These are phyloP conservation scores for Vanilla planifolia DNA, from an alignment of 106 monocot genomes.

Conservation along the genomic window DNA sequence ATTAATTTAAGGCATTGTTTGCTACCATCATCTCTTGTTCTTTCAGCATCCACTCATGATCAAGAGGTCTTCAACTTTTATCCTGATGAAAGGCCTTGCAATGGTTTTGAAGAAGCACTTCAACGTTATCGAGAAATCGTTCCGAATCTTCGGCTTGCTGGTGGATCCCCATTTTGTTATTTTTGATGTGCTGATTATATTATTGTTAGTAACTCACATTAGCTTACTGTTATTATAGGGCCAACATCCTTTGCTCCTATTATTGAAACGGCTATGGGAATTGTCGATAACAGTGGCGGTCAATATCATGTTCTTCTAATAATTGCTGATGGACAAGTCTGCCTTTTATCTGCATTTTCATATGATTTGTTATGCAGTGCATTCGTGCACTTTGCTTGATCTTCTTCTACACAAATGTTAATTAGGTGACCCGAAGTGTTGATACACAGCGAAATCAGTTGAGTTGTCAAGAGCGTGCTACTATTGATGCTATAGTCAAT, in stretches of 20 bases:
- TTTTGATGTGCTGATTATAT: not conserved
- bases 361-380: not conserved
- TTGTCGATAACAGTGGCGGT: constrained; percentile 77
- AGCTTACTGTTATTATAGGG: constrained; percentile 28
- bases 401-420: not conserved
- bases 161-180: constrained; percentile 20
- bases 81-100: constrained; percentile 52
- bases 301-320: constrained; percentile 89
- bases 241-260: constrained; percentile 93
- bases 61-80: constrained; percentile 83
- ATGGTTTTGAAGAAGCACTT: constrained; percentile 74
- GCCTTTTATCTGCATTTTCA: not conserved
- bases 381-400: not conserved
- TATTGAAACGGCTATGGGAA: constrained; percentile 78
- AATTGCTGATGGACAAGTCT: constrained; percentile 91
- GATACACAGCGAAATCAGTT: constrained; percentile 45
- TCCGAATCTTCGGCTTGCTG: constrained; percentile 61
- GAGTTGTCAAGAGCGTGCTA: constrained; percentile 62
- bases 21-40: constrained; percentile 3
- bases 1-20: not conserved
- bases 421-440: constrained; percentile 74
- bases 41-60: constrained; percentile 76
- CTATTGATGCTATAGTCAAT: constrained; percentile 69
- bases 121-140: constrained; percentile 63
- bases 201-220: constrained; percentile 1